phyloP scores from a whole-genome alignment of 148 eudicot genomes.

The Arbutus unedo region DNA sequence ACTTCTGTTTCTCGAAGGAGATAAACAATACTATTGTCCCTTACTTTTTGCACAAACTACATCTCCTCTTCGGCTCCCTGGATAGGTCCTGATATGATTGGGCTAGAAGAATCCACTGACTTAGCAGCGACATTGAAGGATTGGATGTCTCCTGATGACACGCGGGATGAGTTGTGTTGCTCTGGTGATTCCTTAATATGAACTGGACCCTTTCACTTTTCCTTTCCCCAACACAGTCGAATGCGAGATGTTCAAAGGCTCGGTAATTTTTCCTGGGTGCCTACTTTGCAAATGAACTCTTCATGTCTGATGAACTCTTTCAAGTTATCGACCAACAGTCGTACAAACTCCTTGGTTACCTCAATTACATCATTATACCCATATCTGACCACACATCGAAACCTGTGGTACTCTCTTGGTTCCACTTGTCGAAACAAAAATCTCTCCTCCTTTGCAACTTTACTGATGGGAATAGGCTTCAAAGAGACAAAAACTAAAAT shows the following conservation, averaged over 20 bases:
- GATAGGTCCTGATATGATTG: slow-evolving; percentile 16
- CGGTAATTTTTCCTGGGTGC: background rate
- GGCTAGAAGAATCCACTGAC: slow-evolving; percentile 20
- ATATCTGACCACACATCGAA: slow-evolving; percentile 48
- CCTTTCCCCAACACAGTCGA: background rate
- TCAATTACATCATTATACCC: slow-evolving; percentile 48
- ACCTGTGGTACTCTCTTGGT: slow-evolving; percentile 35
- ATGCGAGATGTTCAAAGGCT: background rate
- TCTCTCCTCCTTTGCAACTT: slow-evolving; percentile 39
- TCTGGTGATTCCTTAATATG: slow-evolving; percentile 10
- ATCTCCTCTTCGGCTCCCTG: slow-evolving; percentile 37
- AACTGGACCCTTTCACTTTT: background rate
- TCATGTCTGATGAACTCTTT: slow-evolving; percentile 44
- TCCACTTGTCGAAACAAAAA: slow-evolving; percentile 44
- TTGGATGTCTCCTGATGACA: slow-evolving; percentile 25
- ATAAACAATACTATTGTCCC: slow-evolving; percentile 39
- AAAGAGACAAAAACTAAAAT: slow-evolving; percentile 45
- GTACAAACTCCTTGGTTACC: slow-evolving; percentile 39
- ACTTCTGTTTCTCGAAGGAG: slow-evolving; percentile 48
- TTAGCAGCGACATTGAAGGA: background rate
- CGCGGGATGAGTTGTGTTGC: background rate
- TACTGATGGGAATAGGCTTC: slow-evolving; percentile 44
- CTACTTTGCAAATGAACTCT: slow-evolving; percentile 6
- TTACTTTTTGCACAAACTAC: slow-evolving; percentile 33
- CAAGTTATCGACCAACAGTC: slow-evolving; percentile 28